Base-by-base conservation (phyloP, 164 flowering plant genomes). In the Stephania cephalantha region DNA sequence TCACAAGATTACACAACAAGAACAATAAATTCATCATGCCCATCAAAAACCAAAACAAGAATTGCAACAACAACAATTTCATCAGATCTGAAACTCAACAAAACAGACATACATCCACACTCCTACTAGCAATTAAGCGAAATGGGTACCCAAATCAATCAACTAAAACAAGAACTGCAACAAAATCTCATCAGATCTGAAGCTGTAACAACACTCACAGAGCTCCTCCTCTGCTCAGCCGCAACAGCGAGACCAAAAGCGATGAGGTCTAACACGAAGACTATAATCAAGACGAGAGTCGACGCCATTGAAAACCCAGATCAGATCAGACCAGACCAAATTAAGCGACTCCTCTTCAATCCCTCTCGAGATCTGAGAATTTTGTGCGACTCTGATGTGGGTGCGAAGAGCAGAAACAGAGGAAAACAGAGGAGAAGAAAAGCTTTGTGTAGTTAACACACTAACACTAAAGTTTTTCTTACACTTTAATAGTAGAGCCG, bases 221-320 rank as follows among this genome's bases (percentile, higher is more conserved):
- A 86, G 84, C 90, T 93, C 78, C 95, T 85, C 71, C 97, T 84
- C 77, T 86, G 97, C 84, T 93, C 95, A 75, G 97, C 95, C 8
- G 88, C 91, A 69, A 91, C 84, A 63, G 93, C 96, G 42, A 91
- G 79, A 25, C 81, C 90, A 55, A 75, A 75, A 69, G 96, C 93
- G 74, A 88, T 86, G 73, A 88, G 76, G 81, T 91, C 89, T 31
- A 91, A 73, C 70, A 88, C 25, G 66, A 69, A 75, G 0, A 88
- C 87, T 0, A 75, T 5, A 17, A 83, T 69, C 73, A 87, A 25
- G 0, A 88, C 9, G 48, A 88, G 29, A 53, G 81, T 89, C 0
- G 95, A 89, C 30, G 93, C 93, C 93, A 89, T 89, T 63, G 13
- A 29, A 64, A 73, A 30, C 22, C 15, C 69, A 50, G 31, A 70